Evolutionary conservation across 2,329 filamentous ascomycete species (phyloP).

Genomic region (Calonectria multiphialidica): DNA sequence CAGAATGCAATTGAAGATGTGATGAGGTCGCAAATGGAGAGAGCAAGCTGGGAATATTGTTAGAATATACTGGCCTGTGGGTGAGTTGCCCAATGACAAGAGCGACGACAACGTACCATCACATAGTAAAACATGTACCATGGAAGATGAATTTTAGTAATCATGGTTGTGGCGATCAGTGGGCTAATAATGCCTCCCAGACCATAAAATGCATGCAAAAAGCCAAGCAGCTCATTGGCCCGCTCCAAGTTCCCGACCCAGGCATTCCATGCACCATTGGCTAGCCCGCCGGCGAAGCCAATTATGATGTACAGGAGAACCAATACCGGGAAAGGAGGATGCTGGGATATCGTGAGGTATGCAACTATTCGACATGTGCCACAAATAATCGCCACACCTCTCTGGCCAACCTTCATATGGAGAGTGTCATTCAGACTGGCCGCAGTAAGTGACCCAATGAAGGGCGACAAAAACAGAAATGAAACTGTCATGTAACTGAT

Average conservation of each 20-base stretch:
- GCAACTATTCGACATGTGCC: slow-evolving; percentile 69
- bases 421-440: slow-evolving; percentile 70
- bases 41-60: slow-evolving; percentile 17
- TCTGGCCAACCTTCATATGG: slow-evolving; percentile 44
- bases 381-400: slow-evolving; percentile 72
- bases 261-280: slow-evolving; percentile 67
- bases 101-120: slow-evolving; percentile 64
- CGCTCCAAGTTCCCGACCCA: slow-evolving; percentile 75
- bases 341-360: slow-evolving; percentile 72
- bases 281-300: slow-evolving; percentile 78
- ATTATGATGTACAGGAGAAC: slow-evolving; percentile 75
- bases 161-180: slow-evolving; percentile 77
- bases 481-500: slow-evolving; percentile 73
- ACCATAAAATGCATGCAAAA: slow-evolving; percentile 78
- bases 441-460: slow-evolving; percentile 72
- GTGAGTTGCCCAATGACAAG: background rate
- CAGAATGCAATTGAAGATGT: slow-evolving; percentile 70
- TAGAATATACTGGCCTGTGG: background rate
- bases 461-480: slow-evolving; percentile 71
- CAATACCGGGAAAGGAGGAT: slow-evolving; percentile 76
- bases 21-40: slow-evolving; percentile 32
- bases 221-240: slow-evolving; percentile 77
- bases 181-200: slow-evolving; percentile 77
- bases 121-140: slow-evolving; percentile 84
- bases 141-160: slow-evolving; percentile 68